These are phyloP conservation scores for Aristolochia fimbriata DNA, from an alignment of 164 flowering plant genomes.

Conservation along the genomic window DNA sequence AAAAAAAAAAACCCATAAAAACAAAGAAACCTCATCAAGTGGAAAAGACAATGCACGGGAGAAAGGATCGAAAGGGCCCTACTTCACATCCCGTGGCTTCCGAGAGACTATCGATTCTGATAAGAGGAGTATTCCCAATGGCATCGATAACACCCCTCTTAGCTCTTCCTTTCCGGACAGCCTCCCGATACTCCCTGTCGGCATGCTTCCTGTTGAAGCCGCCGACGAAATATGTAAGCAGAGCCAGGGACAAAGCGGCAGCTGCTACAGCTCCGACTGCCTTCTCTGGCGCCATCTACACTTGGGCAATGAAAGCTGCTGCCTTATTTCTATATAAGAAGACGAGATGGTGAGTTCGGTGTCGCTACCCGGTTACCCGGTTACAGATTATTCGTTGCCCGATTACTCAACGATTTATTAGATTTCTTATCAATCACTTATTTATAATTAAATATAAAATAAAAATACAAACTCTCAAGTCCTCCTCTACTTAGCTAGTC, in stretches of 20 bases:
- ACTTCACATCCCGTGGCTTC: slow-evolving; percentile 93
- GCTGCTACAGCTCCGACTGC: slow-evolving; percentile 23
- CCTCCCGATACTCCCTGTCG: slow-evolving; percentile 1
- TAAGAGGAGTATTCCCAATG: slow-evolving; percentile 92
- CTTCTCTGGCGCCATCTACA: slow-evolving; percentile 34
- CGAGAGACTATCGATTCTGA: slow-evolving; percentile 90
- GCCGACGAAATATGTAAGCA: slow-evolving; percentile 31
- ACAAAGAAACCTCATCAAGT: neutral
- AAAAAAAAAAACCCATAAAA: neutral
- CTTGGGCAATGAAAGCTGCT: neutral
- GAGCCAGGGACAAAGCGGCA: slow-evolving; percentile 33
- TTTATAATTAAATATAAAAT: too few relatives aligned
- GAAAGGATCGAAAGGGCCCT: neutral
- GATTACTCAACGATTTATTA: too few relatives aligned
- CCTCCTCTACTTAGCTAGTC: too few relatives aligned
- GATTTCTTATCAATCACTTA: too few relatives aligned
- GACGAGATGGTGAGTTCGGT: too few relatives aligned
- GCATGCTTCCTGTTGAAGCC: slow-evolving; percentile 7
- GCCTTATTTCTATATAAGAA: too few relatives aligned
- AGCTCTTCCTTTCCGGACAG: slow-evolving; percentile 3
- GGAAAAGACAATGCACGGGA: neutral
- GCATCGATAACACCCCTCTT: slow-evolving; percentile 63
- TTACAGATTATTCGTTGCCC: too few relatives aligned
- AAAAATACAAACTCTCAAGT: too few relatives aligned
- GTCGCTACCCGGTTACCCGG: too few relatives aligned